Conservation (phyloP, 1,139 yeast species). For the Lodderomyces parapsilosis region DNA sequence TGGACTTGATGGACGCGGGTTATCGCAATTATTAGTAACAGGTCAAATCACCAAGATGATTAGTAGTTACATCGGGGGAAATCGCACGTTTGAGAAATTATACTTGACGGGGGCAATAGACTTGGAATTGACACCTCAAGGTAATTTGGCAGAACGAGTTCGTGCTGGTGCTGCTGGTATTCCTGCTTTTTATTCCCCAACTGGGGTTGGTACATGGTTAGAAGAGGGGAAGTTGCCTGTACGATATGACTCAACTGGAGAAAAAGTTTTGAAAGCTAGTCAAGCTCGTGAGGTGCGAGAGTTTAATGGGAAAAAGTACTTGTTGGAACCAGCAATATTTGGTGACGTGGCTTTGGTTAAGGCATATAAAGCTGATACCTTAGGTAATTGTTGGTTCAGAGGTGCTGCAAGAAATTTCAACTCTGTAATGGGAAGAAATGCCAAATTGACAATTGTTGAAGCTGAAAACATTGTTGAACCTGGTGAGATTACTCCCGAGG, state of each 20-base stretch:
- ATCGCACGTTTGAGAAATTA: conserved; percentile 40
- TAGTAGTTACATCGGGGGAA: conserved; percentile 48
- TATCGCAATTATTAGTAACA: conserved; percentile 37
- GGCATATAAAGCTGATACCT: conserved; percentile 47
- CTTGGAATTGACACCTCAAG: conserved; percentile 50
- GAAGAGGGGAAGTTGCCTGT: conserved; percentile 50
- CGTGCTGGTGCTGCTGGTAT: conserved; percentile 53
- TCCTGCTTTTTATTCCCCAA: conserved; percentile 50
- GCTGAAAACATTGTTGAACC: conserved; percentile 51
- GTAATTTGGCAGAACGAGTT: conserved; percentile 48
- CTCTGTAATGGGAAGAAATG: conserved; percentile 45
- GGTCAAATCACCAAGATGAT: conserved; percentile 49
- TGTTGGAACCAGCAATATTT: conserved; percentile 41
- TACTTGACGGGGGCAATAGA: conserved; percentile 45
- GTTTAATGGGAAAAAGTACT: conserved; percentile 41
- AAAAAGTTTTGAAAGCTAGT: conserved; percentile 31
- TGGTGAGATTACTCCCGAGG: conserved; percentile 45
- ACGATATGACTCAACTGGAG: conserved; percentile 32
- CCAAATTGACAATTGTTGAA: conserved; percentile 46
- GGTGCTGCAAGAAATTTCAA: conserved; percentile 51
- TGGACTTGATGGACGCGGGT: conserved; percentile 47
- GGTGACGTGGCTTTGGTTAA: conserved; percentile 50
- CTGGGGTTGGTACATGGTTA: conserved; percentile 53
- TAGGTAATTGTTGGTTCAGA: conserved; percentile 48
- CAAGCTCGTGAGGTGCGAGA: conserved; percentile 41